Evolutionary conservation across 2,329 filamentous ascomycete genomes (phyloP), one percentile per base, ranked within the genome.

Genomic region (Byssochlamys sp.): DNA sequence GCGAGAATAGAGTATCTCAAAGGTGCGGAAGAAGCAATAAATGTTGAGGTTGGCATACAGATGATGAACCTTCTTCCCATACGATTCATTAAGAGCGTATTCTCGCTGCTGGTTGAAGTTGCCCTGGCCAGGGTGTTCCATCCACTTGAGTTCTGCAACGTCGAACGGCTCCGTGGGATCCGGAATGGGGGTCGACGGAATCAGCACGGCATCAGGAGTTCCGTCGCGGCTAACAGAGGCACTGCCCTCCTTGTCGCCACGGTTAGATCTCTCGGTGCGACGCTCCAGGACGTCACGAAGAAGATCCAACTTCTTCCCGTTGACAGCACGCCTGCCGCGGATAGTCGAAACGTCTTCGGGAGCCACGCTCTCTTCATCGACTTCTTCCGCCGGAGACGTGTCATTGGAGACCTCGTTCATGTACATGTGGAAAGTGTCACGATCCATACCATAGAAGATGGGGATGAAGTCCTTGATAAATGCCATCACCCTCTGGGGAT

Each of bases 21-120:
- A 94, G 60, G 96, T 86, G 64, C 88, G 89, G 77, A 99, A 88
- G 80, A 99, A 97, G 73, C 94, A 91, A 70, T 91, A 96, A 59
- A 99, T 87, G 2, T 88, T 90, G 66, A 90, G 84, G 71, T 96
- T 97, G 71, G 87, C 87, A 77, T 95, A 99, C 70, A 97, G 84
- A 69, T 92, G 92, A 77, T 90, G 95, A 74, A 84, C 86, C 10
- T 85, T 85, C 52, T 91, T 88, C 63, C 82, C 81, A 74, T 94
- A 95, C 58, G 89, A 86, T 55, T 91, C 88, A 60, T 96, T 90
- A 49, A 83, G 60, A 75, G 88, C 78, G 81, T 92, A 74, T 82
- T 83, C 74, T 80, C 85, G 68, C 80, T 83, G 63, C 82, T 84
- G 45, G 77, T 81, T 68, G 79, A 83, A 71, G 68, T 82, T 79